Conservation (phyloP, 768 basidiomycete species). For the Lactarius pseudohatsudake region DNA sequence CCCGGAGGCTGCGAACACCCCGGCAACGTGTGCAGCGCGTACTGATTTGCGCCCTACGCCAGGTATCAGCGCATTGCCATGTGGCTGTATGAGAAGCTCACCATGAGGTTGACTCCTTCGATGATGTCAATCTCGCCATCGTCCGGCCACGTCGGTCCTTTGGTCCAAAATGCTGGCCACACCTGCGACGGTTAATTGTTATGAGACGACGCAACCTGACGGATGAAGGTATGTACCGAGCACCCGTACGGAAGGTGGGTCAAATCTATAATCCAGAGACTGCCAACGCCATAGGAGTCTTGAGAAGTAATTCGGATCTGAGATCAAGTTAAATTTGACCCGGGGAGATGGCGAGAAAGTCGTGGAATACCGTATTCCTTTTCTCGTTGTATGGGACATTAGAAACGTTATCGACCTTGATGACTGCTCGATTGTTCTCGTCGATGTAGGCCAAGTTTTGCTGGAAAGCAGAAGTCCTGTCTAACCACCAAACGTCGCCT, state of each 20-base stretch:
- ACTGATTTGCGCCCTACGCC: constrained; percentile 44
- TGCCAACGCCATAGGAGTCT: constrained; percentile 45
- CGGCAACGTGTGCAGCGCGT: constrained; percentile 52
- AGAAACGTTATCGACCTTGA: constrained; percentile 72
- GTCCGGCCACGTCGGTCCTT: constrained; percentile 43
- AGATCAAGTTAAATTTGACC: constrained; percentile 17
- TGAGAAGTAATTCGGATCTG: constrained; percentile 49
- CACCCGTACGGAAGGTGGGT: constrained; percentile 58
- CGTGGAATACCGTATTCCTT: constrained; percentile 54
- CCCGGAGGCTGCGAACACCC: constrained; percentile 40
- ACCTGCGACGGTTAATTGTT: constrained; percentile 27
- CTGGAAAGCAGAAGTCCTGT: constrained; percentile 45
- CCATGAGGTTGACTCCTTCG: constrained; percentile 54
- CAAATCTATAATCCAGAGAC: constrained; percentile 48
- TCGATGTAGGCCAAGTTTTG: constrained; percentile 61
- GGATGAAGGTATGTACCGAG: constrained; percentile 38
- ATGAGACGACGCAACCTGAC: background rate
- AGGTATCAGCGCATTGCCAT: constrained; percentile 2
- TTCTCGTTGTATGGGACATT: constrained; percentile 50
- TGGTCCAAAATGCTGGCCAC: constrained; percentile 43
- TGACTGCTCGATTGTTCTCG: constrained; percentile 58
- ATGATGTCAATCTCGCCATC: constrained; percentile 43
- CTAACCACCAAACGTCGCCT: constrained; percentile 67
- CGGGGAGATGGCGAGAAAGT: background rate
- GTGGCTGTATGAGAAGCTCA: constrained; percentile 5